Percentiles rank a stretch among this genome's conserved stretches.
These are phyloP conservation scores for Spencermartinsiella ligniputridi DNA, from an alignment of 1,139 yeast species.

Conservation along the genomic window DNA sequence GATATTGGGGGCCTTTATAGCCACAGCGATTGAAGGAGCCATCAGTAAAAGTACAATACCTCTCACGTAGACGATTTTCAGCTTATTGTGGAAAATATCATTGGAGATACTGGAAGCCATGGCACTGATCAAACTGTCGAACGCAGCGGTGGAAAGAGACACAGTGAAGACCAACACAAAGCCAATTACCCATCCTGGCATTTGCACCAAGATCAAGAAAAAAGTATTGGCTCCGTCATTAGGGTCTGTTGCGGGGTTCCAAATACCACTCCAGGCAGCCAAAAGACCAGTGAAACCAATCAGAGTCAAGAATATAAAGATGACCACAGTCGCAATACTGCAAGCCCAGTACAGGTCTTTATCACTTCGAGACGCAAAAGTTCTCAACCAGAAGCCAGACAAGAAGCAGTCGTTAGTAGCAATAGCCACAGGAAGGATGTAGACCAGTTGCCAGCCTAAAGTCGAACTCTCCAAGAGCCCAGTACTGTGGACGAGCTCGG, in stretches of 20 bases:
- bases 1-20: slow-evolving; percentile 75
- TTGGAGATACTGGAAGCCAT: slow-evolving; percentile 85
- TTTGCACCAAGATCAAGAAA: slow-evolving; percentile 59
- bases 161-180: slow-evolving; percentile 73
- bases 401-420: slow-evolving; percentile 85
- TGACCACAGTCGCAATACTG: slow-evolving; percentile 63
- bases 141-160: slow-evolving; percentile 77
- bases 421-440: slow-evolving; percentile 80
- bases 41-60: slow-evolving; percentile 68
- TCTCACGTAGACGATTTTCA: slow-evolving; percentile 63
- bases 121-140: slow-evolving; percentile 87
- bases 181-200: slow-evolving; percentile 89
- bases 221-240: slow-evolving; percentile 62
- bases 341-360: slow-evolving; percentile 74
- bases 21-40: slow-evolving; percentile 82
- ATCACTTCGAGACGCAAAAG: slow-evolving; percentile 81
- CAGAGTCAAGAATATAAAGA: slow-evolving; percentile 59
- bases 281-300: slow-evolving; percentile 81
- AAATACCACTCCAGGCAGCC: slow-evolving; percentile 87
- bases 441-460: slow-evolving; percentile 85
- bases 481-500: slow-evolving; percentile 56
- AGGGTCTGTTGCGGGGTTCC: slow-evolving; percentile 47
- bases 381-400: slow-evolving; percentile 91
- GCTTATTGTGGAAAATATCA: slow-evolving; percentile 79
- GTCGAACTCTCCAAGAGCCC: slow-evolving; percentile 59